Conservation (phyloP, 1,139 yeast genomes). For the Kluyveromyces marxianus region DNA sequence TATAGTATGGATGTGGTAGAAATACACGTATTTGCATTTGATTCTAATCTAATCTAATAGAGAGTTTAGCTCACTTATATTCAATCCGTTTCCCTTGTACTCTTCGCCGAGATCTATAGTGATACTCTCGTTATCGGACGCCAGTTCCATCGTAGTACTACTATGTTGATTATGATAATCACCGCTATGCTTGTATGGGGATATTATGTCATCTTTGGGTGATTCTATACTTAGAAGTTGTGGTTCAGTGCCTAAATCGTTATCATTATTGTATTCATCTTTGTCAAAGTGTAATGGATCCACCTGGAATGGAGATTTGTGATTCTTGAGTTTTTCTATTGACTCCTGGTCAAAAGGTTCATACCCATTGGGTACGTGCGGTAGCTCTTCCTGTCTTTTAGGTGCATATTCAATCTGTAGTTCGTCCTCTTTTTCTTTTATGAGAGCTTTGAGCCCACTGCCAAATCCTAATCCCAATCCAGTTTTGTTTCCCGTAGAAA, state of each 20-base stretch:
- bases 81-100: constrained; percentile 16
- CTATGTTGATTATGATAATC: not conserved
- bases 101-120: constrained; percentile 2
- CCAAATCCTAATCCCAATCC: constrained; percentile 12
- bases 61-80: constrained; percentile 13
- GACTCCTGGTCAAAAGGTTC: constrained; percentile 17
- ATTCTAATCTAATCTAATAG: constrained; percentile 10
- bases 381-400: constrained; percentile 13
- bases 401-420: constrained; percentile 24
- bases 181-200: not conserved
- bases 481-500: constrained; percentile 6
- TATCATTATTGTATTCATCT: not conserved
- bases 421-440: constrained; percentile 12
- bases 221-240: not conserved
- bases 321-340: constrained; percentile 19
- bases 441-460: constrained; percentile 15
- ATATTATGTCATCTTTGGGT: not conserved
- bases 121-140: not conserved
- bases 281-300: constrained; percentile 1
- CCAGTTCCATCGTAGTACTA: not conserved
- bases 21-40: not conserved
- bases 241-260: not conserved
- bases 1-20: not conserved
- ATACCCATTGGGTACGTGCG: constrained; percentile 25
- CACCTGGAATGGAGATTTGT: constrained; percentile 14